These are phyloP conservation scores for Perkinsus olseni DNA, from an alignment of 169 alveolate species.

Conservation along the genomic window DNA sequence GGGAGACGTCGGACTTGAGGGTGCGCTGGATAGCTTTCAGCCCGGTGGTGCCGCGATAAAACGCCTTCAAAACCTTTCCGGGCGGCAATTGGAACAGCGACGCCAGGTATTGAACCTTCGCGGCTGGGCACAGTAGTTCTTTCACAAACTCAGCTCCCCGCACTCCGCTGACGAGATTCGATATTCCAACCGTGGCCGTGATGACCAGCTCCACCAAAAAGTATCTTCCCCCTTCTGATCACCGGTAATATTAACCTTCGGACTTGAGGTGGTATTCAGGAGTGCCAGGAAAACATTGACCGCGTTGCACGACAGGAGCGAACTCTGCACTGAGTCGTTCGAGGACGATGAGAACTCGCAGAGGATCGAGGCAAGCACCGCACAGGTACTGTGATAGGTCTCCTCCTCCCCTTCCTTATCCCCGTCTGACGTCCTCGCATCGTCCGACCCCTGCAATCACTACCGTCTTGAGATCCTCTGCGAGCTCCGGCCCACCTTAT, in stretches of 20 bases:
- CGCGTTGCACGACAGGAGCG: background rate
- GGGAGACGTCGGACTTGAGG: background rate
- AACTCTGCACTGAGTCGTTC: background rate
- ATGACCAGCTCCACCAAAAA: background rate
- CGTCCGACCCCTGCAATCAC: background rate
- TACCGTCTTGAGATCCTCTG: background rate
- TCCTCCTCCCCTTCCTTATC: background rate
- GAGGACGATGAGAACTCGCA: background rate
- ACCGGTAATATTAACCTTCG: background rate
- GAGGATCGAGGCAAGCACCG: background rate
- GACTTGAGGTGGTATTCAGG: background rate
- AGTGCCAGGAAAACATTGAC: background rate
- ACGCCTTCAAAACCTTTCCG: background rate
- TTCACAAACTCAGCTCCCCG: background rate
- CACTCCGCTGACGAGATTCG: background rate
- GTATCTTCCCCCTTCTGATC: background rate
- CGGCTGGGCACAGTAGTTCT: background rate
- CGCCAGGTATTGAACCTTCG: background rate
- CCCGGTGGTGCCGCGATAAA: constrained; percentile 2
- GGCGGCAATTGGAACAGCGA: background rate
- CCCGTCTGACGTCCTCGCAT: background rate
- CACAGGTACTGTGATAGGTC: background rate
- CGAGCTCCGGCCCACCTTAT: background rate
- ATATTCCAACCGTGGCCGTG: background rate
- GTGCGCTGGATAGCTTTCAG: constrained; percentile 13